Evolutionary conservation across 176 grass and related monocot genomes (phyloP), one percentile per base, ranked within the genome.

Genomic region (Oryza glumipatula): DNA sequence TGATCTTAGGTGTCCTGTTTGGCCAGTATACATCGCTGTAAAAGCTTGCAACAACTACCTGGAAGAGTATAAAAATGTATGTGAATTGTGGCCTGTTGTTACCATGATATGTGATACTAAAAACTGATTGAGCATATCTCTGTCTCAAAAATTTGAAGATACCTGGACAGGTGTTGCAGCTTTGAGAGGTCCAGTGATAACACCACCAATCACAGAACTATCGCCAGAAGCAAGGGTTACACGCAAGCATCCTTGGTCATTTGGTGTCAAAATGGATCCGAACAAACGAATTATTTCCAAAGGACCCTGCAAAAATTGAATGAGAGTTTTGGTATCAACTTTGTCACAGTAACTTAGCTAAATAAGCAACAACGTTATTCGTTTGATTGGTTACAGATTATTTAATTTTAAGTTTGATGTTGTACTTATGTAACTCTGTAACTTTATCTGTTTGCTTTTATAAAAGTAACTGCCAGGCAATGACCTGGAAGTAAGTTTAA

Each of bases 1-100:
- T 7, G 13, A 38, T 44, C 8, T 68, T 83, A 32, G 88, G 68
- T 63, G 68, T 5, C 26, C n/a, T 90, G 70, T 79, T 83, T 47
- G 43, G 68, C 28, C 11, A 26, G 63, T 68, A 79, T 14, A 39
- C 26, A 74, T 26, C 69, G 74, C 32, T 74, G 64, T 61, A 30
- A 69, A 90, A 90, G 69, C 80, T 83, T 70, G 84, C 84, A 80
- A 90, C 49, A 80, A 87, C 86, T 65, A 64, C 88, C 88, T 87
- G 80, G 71, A 83, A 80, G 48, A 70, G 26, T 63, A 79, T 1
- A 85, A 68, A 47, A 36, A 75, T 13, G 35, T 72, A 11, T 73
- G 30, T 17, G 70, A 24, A 24, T 10, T 82, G 58, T 28, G 19
- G 60, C 28, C 0, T 46, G 2, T 26, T 67, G 9, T 54, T 78